phyloP scores from a whole-genome alignment of 768 basidiomycete genomes.

The Collybia mongolica region DNA sequence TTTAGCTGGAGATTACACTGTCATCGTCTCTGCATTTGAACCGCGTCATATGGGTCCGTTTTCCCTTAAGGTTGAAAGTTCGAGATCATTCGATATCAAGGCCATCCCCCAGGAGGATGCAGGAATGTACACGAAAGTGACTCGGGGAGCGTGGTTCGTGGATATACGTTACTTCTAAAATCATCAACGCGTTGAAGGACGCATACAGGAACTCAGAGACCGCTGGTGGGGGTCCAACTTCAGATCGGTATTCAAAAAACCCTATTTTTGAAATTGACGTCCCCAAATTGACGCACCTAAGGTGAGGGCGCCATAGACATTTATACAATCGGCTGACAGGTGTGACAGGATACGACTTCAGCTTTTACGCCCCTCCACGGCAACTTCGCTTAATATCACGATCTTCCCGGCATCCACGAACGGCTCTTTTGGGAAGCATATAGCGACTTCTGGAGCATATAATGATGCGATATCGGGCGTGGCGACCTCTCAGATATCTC shows the following conservation, averaged over 20 bases:
- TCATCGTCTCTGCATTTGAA: constrained; percentile 86
- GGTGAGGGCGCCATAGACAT: constrained; percentile 36
- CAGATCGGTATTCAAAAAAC: constrained; percentile 62
- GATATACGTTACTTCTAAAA: not conserved
- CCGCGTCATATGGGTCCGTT: constrained; percentile 68
- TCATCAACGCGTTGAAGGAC: not conserved
- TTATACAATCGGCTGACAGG: not conserved
- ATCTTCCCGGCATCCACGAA: constrained; percentile 41
- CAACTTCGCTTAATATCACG: constrained; percentile 58
- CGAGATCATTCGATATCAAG: constrained; percentile 56
- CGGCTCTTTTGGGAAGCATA: constrained; percentile 32
- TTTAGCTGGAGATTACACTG: constrained; percentile 74
- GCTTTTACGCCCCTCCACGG: constrained; percentile 41
- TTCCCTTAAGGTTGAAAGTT: constrained; percentile 61
- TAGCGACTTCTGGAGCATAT: constrained; percentile 79
- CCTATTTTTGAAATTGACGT: constrained; percentile 67
- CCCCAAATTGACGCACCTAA: constrained; percentile 50
- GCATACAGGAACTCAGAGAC: constrained; percentile 48
- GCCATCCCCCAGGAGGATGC: constrained; percentile 84
- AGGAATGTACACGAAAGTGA: constrained; percentile 76
- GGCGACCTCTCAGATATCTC: constrained; percentile 46
- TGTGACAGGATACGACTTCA: constrained; percentile 66
- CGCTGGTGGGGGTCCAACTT: constrained; percentile 71
- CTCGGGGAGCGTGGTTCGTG: constrained; percentile 74
- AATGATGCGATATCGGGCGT: constrained; percentile 75